phyloP scores from a whole-genome alignment of 768 basidiomycete genomes.

The Trametes meyenii region DNA sequence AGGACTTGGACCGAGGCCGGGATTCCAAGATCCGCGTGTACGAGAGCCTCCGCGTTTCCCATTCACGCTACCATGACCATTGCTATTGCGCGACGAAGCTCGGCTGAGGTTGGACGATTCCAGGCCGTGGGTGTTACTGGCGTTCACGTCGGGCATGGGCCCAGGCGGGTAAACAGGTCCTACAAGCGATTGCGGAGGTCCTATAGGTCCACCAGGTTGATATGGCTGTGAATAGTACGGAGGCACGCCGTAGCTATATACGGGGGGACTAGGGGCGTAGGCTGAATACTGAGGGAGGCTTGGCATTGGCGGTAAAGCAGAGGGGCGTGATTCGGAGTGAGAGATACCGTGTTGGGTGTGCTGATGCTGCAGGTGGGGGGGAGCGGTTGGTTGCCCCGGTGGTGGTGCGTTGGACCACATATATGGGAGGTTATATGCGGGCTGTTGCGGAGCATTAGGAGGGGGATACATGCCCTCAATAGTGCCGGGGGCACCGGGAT shows the following conservation, averaged over 20 bases:
- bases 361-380: slow-evolving; percentile 25
- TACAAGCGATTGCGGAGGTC: slow-evolving; percentile 20
- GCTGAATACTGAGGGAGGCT: slow-evolving; percentile 39
- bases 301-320: slow-evolving; percentile 35
- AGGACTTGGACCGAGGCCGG: slow-evolving; percentile 61
- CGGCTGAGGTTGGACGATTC: slow-evolving; percentile 35
- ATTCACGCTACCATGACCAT: slow-evolving; percentile 30
- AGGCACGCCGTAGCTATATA: slow-evolving; percentile 31
- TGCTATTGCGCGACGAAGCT: slow-evolving; percentile 37
- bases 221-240: slow-evolving; percentile 21
- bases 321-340: slow-evolving; percentile 32
- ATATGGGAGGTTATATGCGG: slow-evolving; percentile 37
- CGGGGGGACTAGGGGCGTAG: slow-evolving; percentile 27
- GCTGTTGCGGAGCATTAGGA: slow-evolving; percentile 28
- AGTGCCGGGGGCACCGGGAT: slow-evolving; percentile 34
- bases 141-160: slow-evolving; percentile 14
- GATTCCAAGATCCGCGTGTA: slow-evolving; percentile 57
- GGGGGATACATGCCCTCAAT: slow-evolving; percentile 37
- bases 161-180: slow-evolving; percentile 19
- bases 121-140: slow-evolving; percentile 31
- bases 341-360: slow-evolving; percentile 29
- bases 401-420: slow-evolving; percentile 39
- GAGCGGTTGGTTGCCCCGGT: slow-evolving; percentile 23
- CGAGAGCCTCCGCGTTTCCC: slow-evolving; percentile 34
- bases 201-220: slow-evolving; percentile 19